Percentiles rank a stretch among this genome's conserved stretches.
phyloP scores from a whole-genome alignment of 164 flowering plant species.

The Liquidambar formosana region DNA sequence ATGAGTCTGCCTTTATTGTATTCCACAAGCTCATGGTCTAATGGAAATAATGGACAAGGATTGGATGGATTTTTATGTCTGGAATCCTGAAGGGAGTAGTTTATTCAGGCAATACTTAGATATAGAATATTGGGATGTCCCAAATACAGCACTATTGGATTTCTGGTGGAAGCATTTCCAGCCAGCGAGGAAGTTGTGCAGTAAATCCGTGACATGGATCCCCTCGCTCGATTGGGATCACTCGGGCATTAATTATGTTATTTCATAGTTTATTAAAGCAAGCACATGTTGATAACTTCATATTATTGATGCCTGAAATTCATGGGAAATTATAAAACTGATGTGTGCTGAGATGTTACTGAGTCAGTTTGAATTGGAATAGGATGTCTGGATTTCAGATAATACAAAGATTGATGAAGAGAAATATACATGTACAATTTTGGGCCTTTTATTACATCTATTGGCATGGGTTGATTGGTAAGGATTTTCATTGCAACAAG shows the following conservation, averaged over 20 bases:
- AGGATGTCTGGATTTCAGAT: too few species aligned
- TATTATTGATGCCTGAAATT: constrained; percentile 36
- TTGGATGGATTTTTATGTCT: constrained; percentile 77
- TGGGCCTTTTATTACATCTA: too few species aligned
- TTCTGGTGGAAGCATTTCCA: constrained; percentile 77
- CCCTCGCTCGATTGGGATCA: constrained; percentile 30
- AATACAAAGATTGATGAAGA: too few species aligned
- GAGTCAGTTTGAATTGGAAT: too few species aligned
- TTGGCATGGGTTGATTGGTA: too few species aligned
- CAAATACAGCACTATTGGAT: constrained; percentile 53
- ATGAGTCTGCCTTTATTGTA: constrained; percentile 60
- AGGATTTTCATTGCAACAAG: too few species aligned
- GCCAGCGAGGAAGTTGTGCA: constrained; percentile 53
- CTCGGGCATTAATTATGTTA: constrained; percentile 26
- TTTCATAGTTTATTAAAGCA: constrained; percentile 35
- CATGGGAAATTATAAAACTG: constrained; percentile 35
- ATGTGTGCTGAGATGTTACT: too few species aligned
- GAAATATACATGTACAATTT: too few species aligned
- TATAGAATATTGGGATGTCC: constrained; percentile 47
- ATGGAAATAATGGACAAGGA: constrained; percentile 71
- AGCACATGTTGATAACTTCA: constrained; percentile 29
- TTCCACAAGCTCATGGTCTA: constrained; percentile 73
- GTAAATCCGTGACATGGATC: constrained; percentile 29
- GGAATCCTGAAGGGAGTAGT: constrained; percentile 70
- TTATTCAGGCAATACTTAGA: constrained; percentile 57